Evolutionary conservation across 306 rosid genomes (phyloP).

Genomic region (Styphnolobium japonicum): DNA sequence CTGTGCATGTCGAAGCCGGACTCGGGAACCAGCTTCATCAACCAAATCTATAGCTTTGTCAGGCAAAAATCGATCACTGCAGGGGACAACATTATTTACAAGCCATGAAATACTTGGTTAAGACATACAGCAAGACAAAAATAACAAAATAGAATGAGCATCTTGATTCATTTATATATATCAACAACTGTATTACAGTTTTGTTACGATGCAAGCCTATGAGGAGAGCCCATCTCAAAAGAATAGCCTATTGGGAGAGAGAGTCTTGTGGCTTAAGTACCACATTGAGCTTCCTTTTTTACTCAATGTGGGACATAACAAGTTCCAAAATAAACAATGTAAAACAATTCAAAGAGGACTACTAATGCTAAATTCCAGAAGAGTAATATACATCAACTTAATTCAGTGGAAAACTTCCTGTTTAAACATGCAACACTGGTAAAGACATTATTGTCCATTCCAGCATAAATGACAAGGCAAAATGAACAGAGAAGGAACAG

Average conservation of each 20-base stretch:
- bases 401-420: background rate
- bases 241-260: too few relatives aligned
- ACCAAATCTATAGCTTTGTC: slow-evolving; percentile 96
- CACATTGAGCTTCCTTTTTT: too few relatives aligned
- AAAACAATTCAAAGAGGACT: background rate
- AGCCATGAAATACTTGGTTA: slow-evolving; percentile 13
- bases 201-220: too few relatives aligned
- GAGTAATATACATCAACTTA: background rate
- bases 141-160: background rate
- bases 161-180: background rate
- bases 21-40: slow-evolving; percentile 99
- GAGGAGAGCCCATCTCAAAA: too few relatives aligned
- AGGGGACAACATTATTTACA: slow-evolving; percentile 7
- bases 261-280: too few relatives aligned
- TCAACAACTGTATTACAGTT: background rate
- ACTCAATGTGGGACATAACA: too few relatives aligned
- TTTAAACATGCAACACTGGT: slow-evolving; percentile 1
- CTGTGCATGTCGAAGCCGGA: slow-evolving; percentile 93
- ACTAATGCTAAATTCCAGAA: background rate
- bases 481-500: background rate
- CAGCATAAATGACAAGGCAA: background rate
- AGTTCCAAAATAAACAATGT: background rate
- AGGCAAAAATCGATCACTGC: slow-evolving; percentile 96
- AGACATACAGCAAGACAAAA: background rate
- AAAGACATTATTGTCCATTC: too few relatives aligned